Evolutionary conservation across 805 yeast species (phyloP), one percentile per base, ranked within the genome.

Genomic region (Zygotorulaspora chibaensis): DNA sequence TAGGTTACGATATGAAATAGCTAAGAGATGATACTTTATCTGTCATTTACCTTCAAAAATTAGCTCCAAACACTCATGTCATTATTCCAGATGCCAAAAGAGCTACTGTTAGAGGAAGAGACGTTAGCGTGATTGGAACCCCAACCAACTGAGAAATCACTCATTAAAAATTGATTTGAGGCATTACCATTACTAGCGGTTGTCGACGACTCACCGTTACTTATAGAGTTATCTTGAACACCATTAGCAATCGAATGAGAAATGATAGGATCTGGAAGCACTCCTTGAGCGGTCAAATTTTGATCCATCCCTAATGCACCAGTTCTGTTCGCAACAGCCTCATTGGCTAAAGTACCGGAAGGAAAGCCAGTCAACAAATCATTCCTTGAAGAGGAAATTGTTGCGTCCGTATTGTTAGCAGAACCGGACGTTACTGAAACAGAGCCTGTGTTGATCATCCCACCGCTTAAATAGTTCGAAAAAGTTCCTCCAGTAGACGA

Each of bases 11-110:
- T 41, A 33, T 23, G n/a, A 26, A 29, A 26, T 38, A 34, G 34
- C 35, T 16, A 28, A 38, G 33, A 46, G 36, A 42, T 42, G 43
- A 38, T 29, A 38, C 43, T 42, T 42, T 35, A 30, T 45, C 38
- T 37, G 38, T 37, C 25, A 18, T 37, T 27, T 33, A 25, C 48
- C 40, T 17, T 13, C 25, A 26, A 37, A 29, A 33, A 30, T 42
- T 42, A 66, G 48, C 69, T 64, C 71, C 71, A 67, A 39, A 67
- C 71, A 42, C 68, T 65, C 68, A 65, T 66, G 44, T 65, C 66
- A 46, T 55, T 62, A 45, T 58, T 61, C 68, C 68, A 63, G 34
- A 63, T 55, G 31, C 58, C 61, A 45, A 52, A 50, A 17, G 55
- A 38, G 35, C 47, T 43, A 40, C 47, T 40, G 34, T 49, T 40